A percentile compares a stretch with the other conserved stretches of the same genome.
Conservation (phyloP, 805 yeast species). For the Candida ficus region DNA sequence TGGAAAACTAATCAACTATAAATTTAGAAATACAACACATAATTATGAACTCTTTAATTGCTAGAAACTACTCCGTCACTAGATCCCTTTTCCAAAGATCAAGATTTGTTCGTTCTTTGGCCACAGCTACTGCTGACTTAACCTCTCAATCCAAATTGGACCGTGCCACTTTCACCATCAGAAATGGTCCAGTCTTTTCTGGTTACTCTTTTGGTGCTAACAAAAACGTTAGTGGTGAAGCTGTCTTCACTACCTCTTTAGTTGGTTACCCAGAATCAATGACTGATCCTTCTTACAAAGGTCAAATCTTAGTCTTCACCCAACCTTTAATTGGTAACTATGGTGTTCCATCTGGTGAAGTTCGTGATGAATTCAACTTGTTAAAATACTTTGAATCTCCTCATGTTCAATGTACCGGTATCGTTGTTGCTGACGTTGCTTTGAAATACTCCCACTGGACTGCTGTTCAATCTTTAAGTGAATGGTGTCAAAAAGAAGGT, state of each 20-base stretch:
- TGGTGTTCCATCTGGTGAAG: constrained; percentile 88
- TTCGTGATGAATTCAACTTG: constrained; percentile 77
- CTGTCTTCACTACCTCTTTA: constrained; percentile 94
- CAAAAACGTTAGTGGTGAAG: constrained; percentile 90
- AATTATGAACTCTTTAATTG: constrained; percentile 23
- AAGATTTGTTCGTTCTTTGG: constrained; percentile 23
- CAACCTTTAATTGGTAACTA: constrained; percentile 97
- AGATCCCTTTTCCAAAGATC: constrained; percentile 25
- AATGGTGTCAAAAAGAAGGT: constrained; percentile 96
- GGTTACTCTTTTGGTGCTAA: constrained; percentile 97
- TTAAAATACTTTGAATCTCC: constrained; percentile 91
- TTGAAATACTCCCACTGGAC: constrained; percentile 99
- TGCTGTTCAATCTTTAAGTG: constrained; percentile 90
- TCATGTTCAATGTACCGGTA: constrained; percentile 87
- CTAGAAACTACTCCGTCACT: constrained; percentile 20
- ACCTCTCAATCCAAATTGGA: constrained; percentile 36
- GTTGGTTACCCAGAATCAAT: constrained; percentile 98
- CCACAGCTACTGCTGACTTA: constrained; percentile 19
- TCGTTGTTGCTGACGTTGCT: constrained; percentile 94
- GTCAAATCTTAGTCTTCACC: constrained; percentile 94
- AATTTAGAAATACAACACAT: no score
- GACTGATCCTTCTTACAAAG: constrained; percentile 98
- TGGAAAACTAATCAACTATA: constrained; percentile 42
- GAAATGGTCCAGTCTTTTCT: constrained; percentile 88
- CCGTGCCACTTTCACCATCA: constrained; percentile 85